These are phyloP conservation scores for Crithidia brevicula DNA, from an alignment of 208 protist genomes.

Conservation along the genomic window DNA sequence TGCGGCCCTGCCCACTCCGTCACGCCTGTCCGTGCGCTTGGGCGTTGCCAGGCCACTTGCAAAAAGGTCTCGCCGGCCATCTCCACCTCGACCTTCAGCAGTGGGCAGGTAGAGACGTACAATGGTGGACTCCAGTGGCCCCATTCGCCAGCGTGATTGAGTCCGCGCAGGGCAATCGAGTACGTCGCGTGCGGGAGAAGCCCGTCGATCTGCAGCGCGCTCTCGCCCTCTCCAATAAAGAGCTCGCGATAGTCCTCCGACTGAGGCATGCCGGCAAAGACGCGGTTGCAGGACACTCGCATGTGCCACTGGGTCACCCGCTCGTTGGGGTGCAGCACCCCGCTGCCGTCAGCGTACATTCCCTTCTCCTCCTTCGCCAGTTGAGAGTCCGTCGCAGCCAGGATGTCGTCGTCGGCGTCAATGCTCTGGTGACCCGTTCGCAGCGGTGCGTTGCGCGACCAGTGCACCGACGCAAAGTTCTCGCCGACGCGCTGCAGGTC, in stretches of 20 bases:
- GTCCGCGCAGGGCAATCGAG: conserved; percentile 76
- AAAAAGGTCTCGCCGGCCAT: conserved; percentile 88
- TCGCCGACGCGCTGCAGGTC: conserved; percentile 72
- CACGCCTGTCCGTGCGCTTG: conserved; percentile 20
- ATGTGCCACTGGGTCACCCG: conserved; percentile 85
- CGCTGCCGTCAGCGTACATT: conserved; percentile 28
- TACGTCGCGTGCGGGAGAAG: conserved; percentile 77
- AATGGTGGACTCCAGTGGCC: conserved; percentile 84
- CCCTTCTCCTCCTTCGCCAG: conserved; percentile 17
- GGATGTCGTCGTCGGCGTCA: conserved; percentile 7
- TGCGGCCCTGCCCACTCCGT: conserved; percentile 9
- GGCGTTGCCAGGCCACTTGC: conserved; percentile 77
- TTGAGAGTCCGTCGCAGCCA: neutral
- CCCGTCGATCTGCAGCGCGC: conserved; percentile 53
- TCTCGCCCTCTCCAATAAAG: conserved; percentile 50
- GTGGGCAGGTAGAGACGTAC: conserved; percentile 71
- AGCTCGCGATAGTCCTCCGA: conserved; percentile 60
- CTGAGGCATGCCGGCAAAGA: conserved; percentile 74
- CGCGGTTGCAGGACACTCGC: conserved; percentile 67
- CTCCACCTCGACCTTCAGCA: conserved; percentile 67
- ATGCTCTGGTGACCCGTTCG: neutral
- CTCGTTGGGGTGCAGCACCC: conserved; percentile 64
- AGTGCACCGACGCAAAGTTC: conserved; percentile 83
- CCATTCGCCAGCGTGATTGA: conserved; percentile 78
- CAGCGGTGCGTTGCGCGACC: conserved; percentile 52